Conservation (phyloP, 345 rosid genomes). For the Brassica rapa region DNA sequence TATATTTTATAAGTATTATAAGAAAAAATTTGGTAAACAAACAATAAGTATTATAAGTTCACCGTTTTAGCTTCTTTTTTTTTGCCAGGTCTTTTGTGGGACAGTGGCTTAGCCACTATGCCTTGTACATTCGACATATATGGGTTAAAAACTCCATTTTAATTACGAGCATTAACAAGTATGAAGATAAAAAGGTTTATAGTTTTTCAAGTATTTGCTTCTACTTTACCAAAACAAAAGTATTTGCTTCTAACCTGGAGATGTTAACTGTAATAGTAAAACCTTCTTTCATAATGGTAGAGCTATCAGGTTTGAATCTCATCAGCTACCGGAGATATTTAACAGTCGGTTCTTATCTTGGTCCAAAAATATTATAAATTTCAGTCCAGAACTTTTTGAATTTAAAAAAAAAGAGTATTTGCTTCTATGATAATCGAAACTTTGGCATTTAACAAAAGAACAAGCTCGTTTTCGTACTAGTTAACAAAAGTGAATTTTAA, state of each 20-base stretch:
- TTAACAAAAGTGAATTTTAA: background rate
- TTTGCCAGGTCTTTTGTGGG: background rate
- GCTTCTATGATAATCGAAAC: background rate
- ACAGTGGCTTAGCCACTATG: background rate
- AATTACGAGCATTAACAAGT: background rate
- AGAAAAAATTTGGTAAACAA: no score
- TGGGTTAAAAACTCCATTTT: background rate
- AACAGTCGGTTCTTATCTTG: no score
- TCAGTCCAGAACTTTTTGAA: no score
- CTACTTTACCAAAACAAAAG: no score
- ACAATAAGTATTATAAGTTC: background rate
- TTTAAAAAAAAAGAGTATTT: no score
- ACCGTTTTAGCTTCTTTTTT: background rate
- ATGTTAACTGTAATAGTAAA: no score
- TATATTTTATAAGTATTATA: background rate
- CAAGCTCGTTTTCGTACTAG: background rate
- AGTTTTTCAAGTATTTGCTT: background rate
- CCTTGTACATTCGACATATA: background rate
- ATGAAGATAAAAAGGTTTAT: background rate
- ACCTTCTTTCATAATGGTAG: no score
- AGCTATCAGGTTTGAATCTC: no score
- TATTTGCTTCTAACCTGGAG: no score
- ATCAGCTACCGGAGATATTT: no score
- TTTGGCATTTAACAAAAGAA: background rate
- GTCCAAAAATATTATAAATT: no score